Evolutionary conservation across 805 yeast species (phyloP).

Genomic region (Candida pseudofarinosa): DNA sequence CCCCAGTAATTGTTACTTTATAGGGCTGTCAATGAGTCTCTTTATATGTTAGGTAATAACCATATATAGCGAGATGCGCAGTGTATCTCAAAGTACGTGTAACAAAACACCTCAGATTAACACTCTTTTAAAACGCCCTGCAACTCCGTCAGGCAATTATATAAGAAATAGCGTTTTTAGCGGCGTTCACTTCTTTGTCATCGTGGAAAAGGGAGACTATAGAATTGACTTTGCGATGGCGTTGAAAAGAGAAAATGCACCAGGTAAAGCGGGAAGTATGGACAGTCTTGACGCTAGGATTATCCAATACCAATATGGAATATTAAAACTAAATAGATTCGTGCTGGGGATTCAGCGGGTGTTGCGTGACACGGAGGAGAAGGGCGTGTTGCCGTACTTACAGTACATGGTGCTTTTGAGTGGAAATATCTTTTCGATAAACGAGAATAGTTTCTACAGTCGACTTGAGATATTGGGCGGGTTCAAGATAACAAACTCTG

Average conservation of each 20-base stretch:
- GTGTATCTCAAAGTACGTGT: background rate
- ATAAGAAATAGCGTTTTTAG: background rate
- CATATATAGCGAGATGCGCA: background rate
- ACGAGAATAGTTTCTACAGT: slow-evolving; percentile 27
- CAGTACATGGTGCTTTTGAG: slow-evolving; percentile 32
- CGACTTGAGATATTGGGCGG: slow-evolving; percentile 25
- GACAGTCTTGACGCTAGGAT: slow-evolving; percentile 54
- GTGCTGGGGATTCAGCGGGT: slow-evolving; percentile 28
- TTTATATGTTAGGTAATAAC: background rate
- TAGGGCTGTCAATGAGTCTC: background rate
- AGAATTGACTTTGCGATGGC: background rate
- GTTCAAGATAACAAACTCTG: slow-evolving; percentile 21
- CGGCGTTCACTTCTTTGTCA: background rate
- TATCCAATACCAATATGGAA: slow-evolving; percentile 55
- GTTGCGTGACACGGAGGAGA: slow-evolving; percentile 12
- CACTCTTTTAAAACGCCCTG: background rate
- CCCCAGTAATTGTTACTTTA: background rate
- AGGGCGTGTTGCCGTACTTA: slow-evolving; percentile 22
- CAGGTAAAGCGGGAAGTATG: slow-evolving; percentile 12
- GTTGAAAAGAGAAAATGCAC: slow-evolving; percentile 1
- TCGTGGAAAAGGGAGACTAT: background rate
- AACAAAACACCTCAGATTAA: background rate
- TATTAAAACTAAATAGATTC: slow-evolving; percentile 29
- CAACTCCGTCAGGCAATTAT: background rate
- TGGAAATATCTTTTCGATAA: slow-evolving; percentile 33